Evolutionary conservation across 2,329 filamentous ascomycete species (phyloP).

Genomic region (Pseudopyricularia cyperi): DNA sequence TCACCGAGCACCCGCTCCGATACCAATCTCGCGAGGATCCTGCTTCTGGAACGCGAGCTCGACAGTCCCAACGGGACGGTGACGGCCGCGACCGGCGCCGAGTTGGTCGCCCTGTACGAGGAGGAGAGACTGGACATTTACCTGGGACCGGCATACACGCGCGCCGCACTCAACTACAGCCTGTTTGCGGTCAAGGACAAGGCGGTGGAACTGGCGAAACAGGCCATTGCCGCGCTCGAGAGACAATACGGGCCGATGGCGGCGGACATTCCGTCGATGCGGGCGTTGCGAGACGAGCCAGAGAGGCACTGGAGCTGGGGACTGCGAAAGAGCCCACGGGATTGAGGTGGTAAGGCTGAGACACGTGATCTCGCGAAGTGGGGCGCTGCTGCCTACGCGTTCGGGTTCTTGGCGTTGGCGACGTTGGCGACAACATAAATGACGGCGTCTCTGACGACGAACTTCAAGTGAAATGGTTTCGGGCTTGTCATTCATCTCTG

Average conservation of each 20-base stretch:
- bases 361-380: not conserved
- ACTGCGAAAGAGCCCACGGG: not conserved
- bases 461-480: no score
- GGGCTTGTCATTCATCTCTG: no score
- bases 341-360: not conserved
- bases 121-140: conserved; percentile 19
- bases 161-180: conserved; percentile 24
- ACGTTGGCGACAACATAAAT: not conserved
- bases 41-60: conserved; percentile 14
- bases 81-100: conserved; percentile 14
- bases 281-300: conserved; percentile 16
- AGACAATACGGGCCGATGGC: conserved; percentile 17
- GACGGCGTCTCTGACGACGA: not conserved
- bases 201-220: conserved; percentile 16
- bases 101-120: conserved; percentile 18
- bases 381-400: not conserved
- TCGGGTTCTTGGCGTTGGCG: not conserved
- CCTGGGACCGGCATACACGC: conserved; percentile 20
- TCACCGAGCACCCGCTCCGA: conserved; percentile 15
- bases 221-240: conserved; percentile 17
- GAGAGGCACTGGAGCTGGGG: conserved; percentile 20
- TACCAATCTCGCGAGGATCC: conserved; percentile 15
- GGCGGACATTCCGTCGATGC: conserved; percentile 17
- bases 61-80: conserved; percentile 9
- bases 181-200: conserved; percentile 20